phyloP scores from a whole-genome alignment of 306 rosid species.

The Psophocarpus tetragonolobus region DNA sequence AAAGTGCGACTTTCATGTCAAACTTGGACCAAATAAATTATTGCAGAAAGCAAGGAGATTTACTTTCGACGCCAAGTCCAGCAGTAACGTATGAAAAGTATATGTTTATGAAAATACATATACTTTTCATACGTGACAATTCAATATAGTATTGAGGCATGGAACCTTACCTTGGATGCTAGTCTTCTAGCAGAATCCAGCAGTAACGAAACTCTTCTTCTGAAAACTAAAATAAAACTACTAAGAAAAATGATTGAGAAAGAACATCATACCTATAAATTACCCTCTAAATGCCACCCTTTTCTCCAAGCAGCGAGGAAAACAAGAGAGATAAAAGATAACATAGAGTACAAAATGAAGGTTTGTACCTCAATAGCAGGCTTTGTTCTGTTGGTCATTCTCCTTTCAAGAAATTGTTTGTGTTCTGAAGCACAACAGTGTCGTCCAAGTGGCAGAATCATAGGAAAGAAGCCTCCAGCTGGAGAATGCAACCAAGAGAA shows the following conservation, averaged over 20 bases:
- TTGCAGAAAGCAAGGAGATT: neutral
- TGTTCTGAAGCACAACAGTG: neutral
- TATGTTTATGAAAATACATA: neutral
- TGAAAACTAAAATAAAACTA: no score
- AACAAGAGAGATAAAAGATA: neutral
- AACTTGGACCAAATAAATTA: neutral
- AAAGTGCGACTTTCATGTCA: neutral
- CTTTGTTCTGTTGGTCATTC: no score
- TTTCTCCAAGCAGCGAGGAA: neutral
- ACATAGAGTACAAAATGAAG: no score
- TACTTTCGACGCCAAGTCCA: neutral
- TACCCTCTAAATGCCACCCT: neutral
- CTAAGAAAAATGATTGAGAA: no score
- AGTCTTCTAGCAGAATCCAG: neutral
- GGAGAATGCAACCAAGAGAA: neutral
- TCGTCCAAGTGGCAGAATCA: neutral
- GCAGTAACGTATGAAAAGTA: no score
- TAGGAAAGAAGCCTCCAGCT: neutral
- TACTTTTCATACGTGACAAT: no score
- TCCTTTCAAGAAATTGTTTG: neutral
- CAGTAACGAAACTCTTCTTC: neutral
- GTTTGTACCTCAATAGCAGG: no score
- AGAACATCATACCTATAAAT: neutral
- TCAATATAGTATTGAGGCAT: neutral
- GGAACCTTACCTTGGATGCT: neutral